Conservation (phyloP, 352 stramenopile species). For the Pythium brachiatum region DNA sequence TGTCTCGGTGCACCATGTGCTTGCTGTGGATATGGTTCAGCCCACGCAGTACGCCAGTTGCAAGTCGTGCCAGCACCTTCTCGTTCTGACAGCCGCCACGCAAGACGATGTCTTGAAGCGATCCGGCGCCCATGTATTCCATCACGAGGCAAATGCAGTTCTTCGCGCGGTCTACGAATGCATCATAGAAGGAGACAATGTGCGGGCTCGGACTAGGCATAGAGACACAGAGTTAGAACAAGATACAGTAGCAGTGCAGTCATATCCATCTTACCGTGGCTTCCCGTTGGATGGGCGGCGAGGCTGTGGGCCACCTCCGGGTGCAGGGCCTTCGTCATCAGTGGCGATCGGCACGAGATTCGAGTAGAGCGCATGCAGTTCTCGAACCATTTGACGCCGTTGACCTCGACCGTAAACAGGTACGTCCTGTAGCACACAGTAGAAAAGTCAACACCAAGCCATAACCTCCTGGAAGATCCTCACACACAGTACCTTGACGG, state of each 20-base stretch:
- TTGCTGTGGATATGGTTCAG: conserved; percentile 88
- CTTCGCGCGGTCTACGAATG: conserved; percentile 87
- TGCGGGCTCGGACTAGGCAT: conserved; percentile 68
- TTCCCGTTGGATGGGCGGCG: conserved; percentile 14
- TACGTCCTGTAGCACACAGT: conserved; percentile 68
- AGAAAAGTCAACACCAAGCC: neutral
- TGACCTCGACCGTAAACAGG: conserved; percentile 83
- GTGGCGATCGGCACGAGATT: conserved; percentile 82
- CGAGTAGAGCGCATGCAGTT: conserved; percentile 87
- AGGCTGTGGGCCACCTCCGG: neutral
- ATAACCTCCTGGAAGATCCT: neutral
- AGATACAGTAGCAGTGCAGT: neutral
- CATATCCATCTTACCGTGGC: conserved; percentile 2
- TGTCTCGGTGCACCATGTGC: conserved; percentile 89
- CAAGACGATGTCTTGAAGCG: conserved; percentile 88
- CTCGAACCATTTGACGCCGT: conserved; percentile 86
- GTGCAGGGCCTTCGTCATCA: conserved; percentile 23
- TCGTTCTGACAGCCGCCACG: conserved; percentile 81
- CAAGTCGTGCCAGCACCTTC: conserved; percentile 70
- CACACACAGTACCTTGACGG: conserved; percentile 66
- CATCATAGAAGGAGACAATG: conserved; percentile 92
- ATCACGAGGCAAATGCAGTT: conserved; percentile 91
- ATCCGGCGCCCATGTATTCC: conserved; percentile 93
- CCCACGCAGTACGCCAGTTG: conserved; percentile 68
- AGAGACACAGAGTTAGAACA: neutral